Percentiles rank a stretch among this genome's conserved stretches.
Evolutionary conservation across 352 stramenopile species (phyloP).

Genomic region (Phytophthora cryptogea): DNA sequence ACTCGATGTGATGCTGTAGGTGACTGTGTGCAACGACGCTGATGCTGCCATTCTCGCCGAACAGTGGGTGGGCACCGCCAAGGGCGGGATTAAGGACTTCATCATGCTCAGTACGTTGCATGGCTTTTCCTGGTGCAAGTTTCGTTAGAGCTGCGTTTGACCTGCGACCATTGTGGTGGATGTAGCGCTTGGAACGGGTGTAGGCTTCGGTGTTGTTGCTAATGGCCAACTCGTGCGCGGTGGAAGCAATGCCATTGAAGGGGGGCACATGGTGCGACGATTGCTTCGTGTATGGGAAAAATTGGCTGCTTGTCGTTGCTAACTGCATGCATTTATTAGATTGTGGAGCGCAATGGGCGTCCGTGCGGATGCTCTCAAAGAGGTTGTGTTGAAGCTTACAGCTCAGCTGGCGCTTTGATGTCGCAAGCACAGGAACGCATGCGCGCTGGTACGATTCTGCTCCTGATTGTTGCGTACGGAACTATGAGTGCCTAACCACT

Average conservation of each 20-base stretch:
- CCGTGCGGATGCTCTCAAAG: constrained; percentile 74
- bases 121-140: background rate
- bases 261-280: constrained; percentile 67
- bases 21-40: constrained; percentile 75
- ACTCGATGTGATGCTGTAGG: constrained; percentile 16
- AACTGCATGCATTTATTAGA: constrained; percentile 39
- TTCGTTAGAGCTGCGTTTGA: constrained; percentile 10
- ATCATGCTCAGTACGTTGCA: constrained; percentile 80
- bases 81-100: constrained; percentile 62
- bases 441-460: constrained; percentile 42
- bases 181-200: constrained; percentile 74
- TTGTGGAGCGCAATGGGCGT: constrained; percentile 81
- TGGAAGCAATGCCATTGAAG: constrained; percentile 73
- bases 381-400: constrained; percentile 83
- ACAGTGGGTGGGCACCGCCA: constrained; percentile 78
- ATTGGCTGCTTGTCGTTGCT: constrained; percentile 1
- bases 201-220: constrained; percentile 70
- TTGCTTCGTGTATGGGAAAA: background rate
- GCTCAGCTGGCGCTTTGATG: constrained; percentile 68
- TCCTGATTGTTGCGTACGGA: background rate
- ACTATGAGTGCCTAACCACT: background rate
- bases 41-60: constrained; percentile 83
- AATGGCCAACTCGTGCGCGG: constrained; percentile 73
- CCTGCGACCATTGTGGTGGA: background rate
- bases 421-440: constrained; percentile 68